Evolutionary conservation across 805 yeast genomes (phyloP).

Genomic region (Yarrowia porcina): DNA sequence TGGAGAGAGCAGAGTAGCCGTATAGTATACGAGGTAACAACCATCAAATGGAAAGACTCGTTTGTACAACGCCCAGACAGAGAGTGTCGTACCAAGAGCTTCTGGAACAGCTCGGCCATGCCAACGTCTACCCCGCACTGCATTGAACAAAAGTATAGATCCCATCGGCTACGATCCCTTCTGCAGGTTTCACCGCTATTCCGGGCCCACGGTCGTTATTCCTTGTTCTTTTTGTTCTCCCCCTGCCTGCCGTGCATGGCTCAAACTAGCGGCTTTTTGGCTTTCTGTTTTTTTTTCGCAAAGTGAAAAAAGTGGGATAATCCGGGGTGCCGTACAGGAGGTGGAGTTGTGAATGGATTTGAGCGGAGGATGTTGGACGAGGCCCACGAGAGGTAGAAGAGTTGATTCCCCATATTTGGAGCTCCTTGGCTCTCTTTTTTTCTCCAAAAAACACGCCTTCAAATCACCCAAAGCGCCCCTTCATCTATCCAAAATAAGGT

Average conservation of each 20-base stretch:
- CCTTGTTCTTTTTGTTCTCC: constrained; percentile 1
- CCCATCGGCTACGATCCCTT: constrained; percentile 1
- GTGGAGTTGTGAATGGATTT: background rate
- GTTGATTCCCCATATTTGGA: too few species aligned
- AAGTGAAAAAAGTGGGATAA: background rate
- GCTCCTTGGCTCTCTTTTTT: too few species aligned
- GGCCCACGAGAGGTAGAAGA: too few species aligned
- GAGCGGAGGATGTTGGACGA: too few species aligned
- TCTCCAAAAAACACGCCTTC: too few species aligned
- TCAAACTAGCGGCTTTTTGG: background rate
- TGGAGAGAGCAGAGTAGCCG: constrained; percentile 9
- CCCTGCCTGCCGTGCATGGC: constrained; percentile 9
- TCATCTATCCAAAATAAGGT: background rate
- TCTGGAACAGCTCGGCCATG: background rate
- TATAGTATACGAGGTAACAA: background rate
- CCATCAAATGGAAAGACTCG: background rate
- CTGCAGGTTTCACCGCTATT: constrained; percentile 23
- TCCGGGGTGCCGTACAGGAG: constrained; percentile 8
- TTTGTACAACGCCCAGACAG: background rate
- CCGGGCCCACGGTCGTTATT: background rate
- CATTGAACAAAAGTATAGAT: background rate
- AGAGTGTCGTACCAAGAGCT: background rate
- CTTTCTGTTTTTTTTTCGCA: background rate
- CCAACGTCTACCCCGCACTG: constrained; percentile 1
- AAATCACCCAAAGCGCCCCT: too few species aligned